Evolutionary conservation across 257 asterid genomes (phyloP), one percentile per base, ranked within the genome.

Genomic region (Vinca minor): DNA sequence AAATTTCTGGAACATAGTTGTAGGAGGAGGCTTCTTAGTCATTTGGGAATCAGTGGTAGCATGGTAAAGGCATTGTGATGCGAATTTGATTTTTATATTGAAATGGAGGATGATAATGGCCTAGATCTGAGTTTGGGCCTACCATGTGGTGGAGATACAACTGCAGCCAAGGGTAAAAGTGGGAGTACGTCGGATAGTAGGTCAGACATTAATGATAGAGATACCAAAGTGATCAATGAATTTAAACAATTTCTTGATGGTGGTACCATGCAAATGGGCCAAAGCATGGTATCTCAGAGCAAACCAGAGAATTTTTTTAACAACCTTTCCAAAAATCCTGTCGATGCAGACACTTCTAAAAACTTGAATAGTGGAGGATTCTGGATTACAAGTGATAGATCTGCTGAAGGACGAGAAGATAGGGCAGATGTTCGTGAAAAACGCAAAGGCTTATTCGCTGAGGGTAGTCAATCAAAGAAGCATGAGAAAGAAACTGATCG

Each of bases 181-280:
- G 82, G 82, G 31, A 82, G 85, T 78, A 77, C 94, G 21, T 80
- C 96, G 1, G 96, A 87, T 38, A 35, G 69, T 62, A 83, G 76
- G 75, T 62, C 82, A 20, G 86, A 82, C 66, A 87, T 84, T 65
- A 88, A 70, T 65, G 97, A 93, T 63, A 77, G 99, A 69, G 97
- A 82, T 72, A 82, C 82, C 63, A 93, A 84, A 69, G 68, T 87
- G 81, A 93, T 87, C 75, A 85, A 80, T 32, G 96, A 89, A 82
- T 87, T 93, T 83, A 93, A 93, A 70, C 89, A 79, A 72, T 93
- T 89, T 74, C 84, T 93, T 55, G 95, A 93, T 78, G 96, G 97
- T 41, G 89, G 95, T 56, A 84, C 73, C 75, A 84, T 75, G 67
- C 87, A 79, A 47, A 85, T 57, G 41, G 76, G 71, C 49, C 56